A percentile compares a stretch with the other conserved stretches of the same genome.
These are phyloP conservation scores for Cordyceps tenuipes DNA, from an alignment of 2,329 filamentous ascomycete genomes.

Conservation along the genomic window DNA sequence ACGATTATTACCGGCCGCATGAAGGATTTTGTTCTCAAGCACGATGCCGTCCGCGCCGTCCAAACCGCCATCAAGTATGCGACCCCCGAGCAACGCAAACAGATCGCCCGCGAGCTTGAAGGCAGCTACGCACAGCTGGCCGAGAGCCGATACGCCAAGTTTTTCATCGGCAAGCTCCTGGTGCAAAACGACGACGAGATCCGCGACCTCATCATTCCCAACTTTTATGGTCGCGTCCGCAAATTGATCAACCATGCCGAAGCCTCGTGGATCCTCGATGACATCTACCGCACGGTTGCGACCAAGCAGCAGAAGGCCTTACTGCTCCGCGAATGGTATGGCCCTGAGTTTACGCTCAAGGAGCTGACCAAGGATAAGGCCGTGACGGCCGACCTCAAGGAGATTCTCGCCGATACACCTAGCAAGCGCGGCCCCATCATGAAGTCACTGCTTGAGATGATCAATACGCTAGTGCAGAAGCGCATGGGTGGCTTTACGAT, in stretches of 20 bases:
- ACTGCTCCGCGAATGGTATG: slow-evolving; percentile 91
- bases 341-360: slow-evolving; percentile 81
- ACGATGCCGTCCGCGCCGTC: slow-evolving; percentile 92
- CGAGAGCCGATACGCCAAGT: slow-evolving; percentile 96
- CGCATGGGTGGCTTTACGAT: slow-evolving; percentile 95
- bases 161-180: slow-evolving; percentile 89
- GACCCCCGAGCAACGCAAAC: slow-evolving; percentile 71
- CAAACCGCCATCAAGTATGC: slow-evolving; percentile 97
- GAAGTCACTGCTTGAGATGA: slow-evolving; percentile 74
- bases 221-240: slow-evolving; percentile 91
- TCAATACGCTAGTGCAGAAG: slow-evolving; percentile 91
- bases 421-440: slow-evolving; percentile 85
- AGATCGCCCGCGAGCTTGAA: slow-evolving; percentile 79
- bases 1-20: slow-evolving; percentile 83
- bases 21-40: slow-evolving; percentile 96
- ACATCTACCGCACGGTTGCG: slow-evolving; percentile 85
- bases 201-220: slow-evolving; percentile 78
- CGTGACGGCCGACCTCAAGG: slow-evolving; percentile 58
- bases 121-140: slow-evolving; percentile 78
- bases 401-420: slow-evolving; percentile 67
- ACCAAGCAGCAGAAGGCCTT: slow-evolving; percentile 78
- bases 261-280: slow-evolving; percentile 94
- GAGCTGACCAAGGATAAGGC: slow-evolving; percentile 47
- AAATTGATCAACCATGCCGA: slow-evolving; percentile 94
- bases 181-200: slow-evolving; percentile 86